phyloP scores from a whole-genome alignment of 2,329 filamentous ascomycete species.

The Golovinomyces cichoracearum region DNA sequence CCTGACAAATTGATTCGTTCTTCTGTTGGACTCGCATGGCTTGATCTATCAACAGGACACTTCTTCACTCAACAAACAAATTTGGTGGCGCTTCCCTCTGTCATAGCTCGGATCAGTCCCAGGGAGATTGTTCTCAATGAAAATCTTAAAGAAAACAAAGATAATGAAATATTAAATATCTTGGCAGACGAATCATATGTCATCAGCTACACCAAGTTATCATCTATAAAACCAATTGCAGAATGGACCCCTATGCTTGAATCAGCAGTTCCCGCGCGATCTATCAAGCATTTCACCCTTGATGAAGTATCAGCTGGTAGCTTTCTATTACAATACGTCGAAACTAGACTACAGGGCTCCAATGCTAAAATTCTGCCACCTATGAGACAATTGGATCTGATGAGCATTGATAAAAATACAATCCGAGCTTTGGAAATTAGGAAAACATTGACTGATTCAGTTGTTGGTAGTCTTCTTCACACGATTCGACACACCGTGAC shows the following conservation, averaged over 20 bases:
- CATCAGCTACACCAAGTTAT: conserved; percentile 40
- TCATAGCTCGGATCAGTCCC: conserved; percentile 58
- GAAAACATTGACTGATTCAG: conserved; percentile 56
- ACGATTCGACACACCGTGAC: conserved; percentile 76
- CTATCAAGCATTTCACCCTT: conserved; percentile 30
- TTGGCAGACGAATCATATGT: conserved; percentile 50
- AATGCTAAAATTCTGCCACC: conserved; percentile 68
- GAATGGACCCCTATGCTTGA: conserved; percentile 56
- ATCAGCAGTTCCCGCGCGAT: conserved; percentile 31
- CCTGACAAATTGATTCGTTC: background rate
- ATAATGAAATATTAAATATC: conserved; percentile 37
- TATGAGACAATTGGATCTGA: conserved; percentile 48
- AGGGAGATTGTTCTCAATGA: conserved; percentile 62
- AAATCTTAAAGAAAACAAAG: conserved; percentile 27
- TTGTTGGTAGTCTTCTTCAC: conserved; percentile 65
- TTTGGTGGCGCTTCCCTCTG: conserved; percentile 46
- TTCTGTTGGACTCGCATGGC: conserved; percentile 60
- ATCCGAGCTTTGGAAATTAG: conserved; percentile 73
- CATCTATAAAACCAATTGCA: conserved; percentile 17
- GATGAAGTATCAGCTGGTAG: conserved; percentile 54
- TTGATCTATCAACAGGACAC: conserved; percentile 82
- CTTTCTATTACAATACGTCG: conserved; percentile 62
- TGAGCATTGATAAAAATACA: conserved; percentile 81
- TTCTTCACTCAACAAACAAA: conserved; percentile 66
- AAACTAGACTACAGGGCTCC: conserved; percentile 47